A percentile compares a stretch with the other conserved stretches of the same genome.
Conservation (phyloP, 78 protist species). For the Speleostelium caveatum region DNA sequence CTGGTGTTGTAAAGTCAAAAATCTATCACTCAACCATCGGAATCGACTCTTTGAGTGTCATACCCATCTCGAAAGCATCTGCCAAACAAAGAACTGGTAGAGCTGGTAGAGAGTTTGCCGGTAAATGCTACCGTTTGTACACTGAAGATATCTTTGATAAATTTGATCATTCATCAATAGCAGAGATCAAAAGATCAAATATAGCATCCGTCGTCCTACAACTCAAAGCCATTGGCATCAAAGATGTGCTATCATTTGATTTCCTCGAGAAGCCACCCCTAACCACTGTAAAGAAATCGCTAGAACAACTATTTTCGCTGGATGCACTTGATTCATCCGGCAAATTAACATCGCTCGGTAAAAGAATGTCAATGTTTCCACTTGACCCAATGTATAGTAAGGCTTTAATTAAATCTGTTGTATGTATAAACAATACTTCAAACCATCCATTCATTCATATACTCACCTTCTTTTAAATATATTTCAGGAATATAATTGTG, state of each 20-base stretch:
- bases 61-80: conserved; percentile 84
- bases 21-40: conserved; percentile 79
- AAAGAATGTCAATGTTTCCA: conserved; percentile 80
- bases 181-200: conserved; percentile 82
- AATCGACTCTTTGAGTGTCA: conserved; percentile 83
- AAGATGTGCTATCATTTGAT: conserved; percentile 72
- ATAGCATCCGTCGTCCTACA: conserved; percentile 76
- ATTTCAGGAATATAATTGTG: conserved; percentile 63
- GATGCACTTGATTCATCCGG: conserved; percentile 55
- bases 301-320: conserved; percentile 63
- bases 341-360: conserved; percentile 37
- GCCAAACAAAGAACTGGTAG: conserved; percentile 92
- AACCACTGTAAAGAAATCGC: conserved; percentile 8
- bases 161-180: conserved; percentile 46
- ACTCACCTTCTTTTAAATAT: background rate
- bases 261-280: conserved; percentile 81
- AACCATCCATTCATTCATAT: too few species aligned
- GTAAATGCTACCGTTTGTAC: conserved; percentile 72
- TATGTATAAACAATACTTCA: too few species aligned
- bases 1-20: conserved; percentile 90
- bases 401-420: conserved; percentile 32
- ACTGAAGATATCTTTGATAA: conserved; percentile 61
- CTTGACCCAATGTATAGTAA: conserved; percentile 83
- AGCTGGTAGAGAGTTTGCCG: conserved; percentile 90
- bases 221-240: conserved; percentile 78